Percentiles rank a stretch among this genome's conserved stretches.
Conservation (phyloP, 768 basidiomycete species). For the Daedaleopsis nitida region DNA sequence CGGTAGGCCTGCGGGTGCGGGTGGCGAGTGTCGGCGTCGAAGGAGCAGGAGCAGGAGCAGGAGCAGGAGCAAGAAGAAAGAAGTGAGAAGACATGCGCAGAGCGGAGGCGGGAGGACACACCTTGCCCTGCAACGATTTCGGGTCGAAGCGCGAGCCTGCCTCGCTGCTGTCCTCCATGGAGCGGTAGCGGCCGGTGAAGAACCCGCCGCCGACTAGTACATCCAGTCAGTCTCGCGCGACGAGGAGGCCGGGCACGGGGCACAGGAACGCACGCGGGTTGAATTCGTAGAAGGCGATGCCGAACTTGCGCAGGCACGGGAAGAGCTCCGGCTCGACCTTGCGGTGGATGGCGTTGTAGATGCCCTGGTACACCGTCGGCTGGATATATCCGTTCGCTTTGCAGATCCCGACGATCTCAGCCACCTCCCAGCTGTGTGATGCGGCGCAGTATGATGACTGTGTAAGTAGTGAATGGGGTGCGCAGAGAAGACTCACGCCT, state of each 20-base stretch:
- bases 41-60: too few relatives aligned
- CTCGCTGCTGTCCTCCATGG: constrained; percentile 43
- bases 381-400: constrained; percentile 46
- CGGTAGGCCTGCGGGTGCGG: constrained; percentile 22
- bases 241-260: too few relatives aligned
- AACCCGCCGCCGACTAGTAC: constrained; percentile 40
- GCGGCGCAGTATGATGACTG: neutral
- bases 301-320: constrained; percentile 44
- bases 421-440: constrained; percentile 42
- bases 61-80: too few relatives aligned
- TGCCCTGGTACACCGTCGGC: constrained; percentile 50
- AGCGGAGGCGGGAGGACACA: constrained; percentile 17
- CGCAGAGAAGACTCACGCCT: constrained; percentile 34
- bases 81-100: too few relatives aligned
- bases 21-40: too few relatives aligned
- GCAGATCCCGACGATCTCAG: constrained; percentile 46
- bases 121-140: constrained; percentile 46
- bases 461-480: neutral
- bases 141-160: constrained; percentile 59
- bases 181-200: constrained; percentile 41
- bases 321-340: constrained; percentile 42
- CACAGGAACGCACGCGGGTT: constrained; percentile 39
- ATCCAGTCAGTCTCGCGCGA: neutral
- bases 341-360: constrained; percentile 46
- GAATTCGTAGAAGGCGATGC: constrained; percentile 43